Conservation (phyloP, 1,284 basidiomycete species). For the Sphagnurus paluster region DNA sequence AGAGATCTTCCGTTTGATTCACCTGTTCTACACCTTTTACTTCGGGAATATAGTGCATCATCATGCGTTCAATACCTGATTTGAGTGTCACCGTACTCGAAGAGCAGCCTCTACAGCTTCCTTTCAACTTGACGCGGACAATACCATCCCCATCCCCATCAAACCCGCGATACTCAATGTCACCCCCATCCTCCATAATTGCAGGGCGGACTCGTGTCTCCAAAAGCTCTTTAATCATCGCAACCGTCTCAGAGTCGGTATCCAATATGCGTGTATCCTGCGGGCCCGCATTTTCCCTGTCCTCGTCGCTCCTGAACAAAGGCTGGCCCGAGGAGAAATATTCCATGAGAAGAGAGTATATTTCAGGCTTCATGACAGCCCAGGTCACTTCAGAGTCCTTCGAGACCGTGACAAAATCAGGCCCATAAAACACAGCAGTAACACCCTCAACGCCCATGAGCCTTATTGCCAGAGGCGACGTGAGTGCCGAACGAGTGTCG, state of each 20-base stretch:
- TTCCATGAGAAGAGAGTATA: conserved; percentile 98
- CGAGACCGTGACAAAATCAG: conserved; percentile 96
- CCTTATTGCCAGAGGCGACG: conserved; percentile 89
- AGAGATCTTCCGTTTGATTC: conserved; percentile 22
- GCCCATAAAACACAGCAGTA: conserved; percentile 89
- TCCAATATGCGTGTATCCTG: conserved; percentile 97
- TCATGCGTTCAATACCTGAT: conserved; percentile 95
- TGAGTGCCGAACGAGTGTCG: conserved; percentile 80
- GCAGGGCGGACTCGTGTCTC: conserved; percentile 95
- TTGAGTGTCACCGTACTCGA: conserved; percentile 95
- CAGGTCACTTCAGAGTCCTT: conserved; percentile 88
- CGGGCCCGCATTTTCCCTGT: conserved; percentile 77
- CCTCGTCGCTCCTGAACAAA: conserved; percentile 82
- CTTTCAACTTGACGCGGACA: conserved; percentile 91
- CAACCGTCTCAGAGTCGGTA: conserved; percentile 95
- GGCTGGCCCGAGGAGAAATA: conserved; percentile 89
- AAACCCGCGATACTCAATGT: conserved; percentile 83
- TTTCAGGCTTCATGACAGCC: conserved; percentile 95
- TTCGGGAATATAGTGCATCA: conserved; percentile 99
- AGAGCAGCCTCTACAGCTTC: conserved; percentile 93
- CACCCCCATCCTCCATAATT: conserved; percentile 94
- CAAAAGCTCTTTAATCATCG: conserved; percentile 98
- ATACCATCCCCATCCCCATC: conserved; percentile 61
- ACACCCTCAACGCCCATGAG: conserved; percentile 95
- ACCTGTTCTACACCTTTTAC: conserved; percentile 97